Evolutionary conservation across 1,284 basidiomycete genomes (phyloP).

Genomic region (Sporisorium graminicola): DNA sequence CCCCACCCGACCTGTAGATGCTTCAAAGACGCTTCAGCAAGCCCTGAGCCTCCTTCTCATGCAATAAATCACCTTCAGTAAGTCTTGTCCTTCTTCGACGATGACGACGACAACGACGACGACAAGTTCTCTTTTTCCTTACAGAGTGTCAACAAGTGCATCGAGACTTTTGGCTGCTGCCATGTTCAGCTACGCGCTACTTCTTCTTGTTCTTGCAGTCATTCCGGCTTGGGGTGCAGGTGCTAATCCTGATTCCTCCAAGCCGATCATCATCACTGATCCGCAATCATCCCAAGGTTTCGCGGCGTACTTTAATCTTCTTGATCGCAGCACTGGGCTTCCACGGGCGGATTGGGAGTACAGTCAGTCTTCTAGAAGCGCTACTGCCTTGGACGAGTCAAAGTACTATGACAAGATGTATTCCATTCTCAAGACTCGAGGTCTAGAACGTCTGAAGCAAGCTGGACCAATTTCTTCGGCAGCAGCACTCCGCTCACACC

Average conservation of each 20-base stretch:
- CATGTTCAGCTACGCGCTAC: not conserved
- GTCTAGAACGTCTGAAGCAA: not conserved
- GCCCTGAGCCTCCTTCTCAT: no score
- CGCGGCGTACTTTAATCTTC: not conserved
- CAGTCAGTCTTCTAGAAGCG: not conserved
- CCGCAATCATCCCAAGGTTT: not conserved
- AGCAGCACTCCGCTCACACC: not conserved
- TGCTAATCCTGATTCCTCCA: not conserved
- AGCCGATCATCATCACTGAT: not conserved
- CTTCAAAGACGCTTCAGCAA: no score
- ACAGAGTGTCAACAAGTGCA: no score
- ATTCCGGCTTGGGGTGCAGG: not conserved
- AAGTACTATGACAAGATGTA: not conserved
- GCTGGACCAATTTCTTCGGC: not conserved
- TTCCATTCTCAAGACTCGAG: fast-evolving
- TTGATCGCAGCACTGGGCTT: not conserved
- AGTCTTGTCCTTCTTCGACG: no score
- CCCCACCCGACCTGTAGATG: no score
- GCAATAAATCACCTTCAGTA: no score
- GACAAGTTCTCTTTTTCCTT: no score
- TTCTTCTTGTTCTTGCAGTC: not conserved
- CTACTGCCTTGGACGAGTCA: not conserved
- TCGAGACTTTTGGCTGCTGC: no score
- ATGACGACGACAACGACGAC: no score
- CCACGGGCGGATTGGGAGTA: not conserved